Evolutionary conservation across 208 protist species (phyloP), one percentile per base, ranked within the genome.

Genomic region (Phytomonas serpens): DNA sequence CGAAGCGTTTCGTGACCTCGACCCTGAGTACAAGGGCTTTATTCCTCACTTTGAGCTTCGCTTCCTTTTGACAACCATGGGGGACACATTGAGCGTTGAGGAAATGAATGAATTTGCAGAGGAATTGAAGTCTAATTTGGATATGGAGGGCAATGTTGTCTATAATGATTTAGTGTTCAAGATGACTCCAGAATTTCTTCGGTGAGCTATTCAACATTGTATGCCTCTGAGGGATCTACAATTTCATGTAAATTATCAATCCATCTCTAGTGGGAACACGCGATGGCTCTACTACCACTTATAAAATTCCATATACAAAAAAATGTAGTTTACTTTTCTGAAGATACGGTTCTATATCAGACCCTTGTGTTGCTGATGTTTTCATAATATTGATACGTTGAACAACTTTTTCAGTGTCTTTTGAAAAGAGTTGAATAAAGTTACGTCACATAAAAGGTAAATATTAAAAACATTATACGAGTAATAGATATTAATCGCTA

Each of bases 1-100:
- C 14, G 90, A 97, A 36, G 97, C 97, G 9, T 98, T 99, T 84
- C 73, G 84, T 6, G 84, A 92, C 30, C 97, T 99, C 71, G 97
- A 99, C 82, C 83, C 89, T 13, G 92, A 99, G 47, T 85, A 90
- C 11, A 91, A 92, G 64, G 98, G 97, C 31, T 85, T 88, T 36
- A 92, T 99, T 69, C 79, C 89, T 10, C 88, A 90, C n/a, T 85
- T 92, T 72, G 95, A 98, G 76, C 86, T 99, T 37, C 87, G 95
- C 51, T 93, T 90, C 73, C 87, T 98, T 64, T 88, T 99, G 71
- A 97, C 93, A 4, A 97, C 94, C 10, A 67, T 98, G 51, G 98
- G 98, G 14, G 97, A 99, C 67, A 84, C 84, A 32, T 81, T 99
- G 16, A 90, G 83, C 13, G 74, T 79, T 31, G 92, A 97, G 34